phyloP scores from a whole-genome alignment of 805 yeast genomes.

The Ogataea degrootiae region DNA sequence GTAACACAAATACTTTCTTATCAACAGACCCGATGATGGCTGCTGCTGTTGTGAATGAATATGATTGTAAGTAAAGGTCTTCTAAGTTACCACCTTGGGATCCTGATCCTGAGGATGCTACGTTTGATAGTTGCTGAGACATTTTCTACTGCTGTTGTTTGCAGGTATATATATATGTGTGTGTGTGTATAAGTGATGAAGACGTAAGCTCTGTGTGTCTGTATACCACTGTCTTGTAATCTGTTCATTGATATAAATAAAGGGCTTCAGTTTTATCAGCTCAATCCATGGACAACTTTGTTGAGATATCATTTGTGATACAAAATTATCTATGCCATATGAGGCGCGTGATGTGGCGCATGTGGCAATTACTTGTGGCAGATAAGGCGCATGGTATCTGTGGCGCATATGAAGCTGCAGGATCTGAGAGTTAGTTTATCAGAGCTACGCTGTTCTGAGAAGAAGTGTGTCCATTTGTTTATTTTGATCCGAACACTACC shows the following conservation, averaged over 20 bases:
- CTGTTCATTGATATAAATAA: background rate
- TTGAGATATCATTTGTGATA: too few relatives aligned
- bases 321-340: too few relatives aligned
- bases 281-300: too few relatives aligned
- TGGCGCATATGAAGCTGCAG: too few relatives aligned
- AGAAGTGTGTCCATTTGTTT: too few relatives aligned
- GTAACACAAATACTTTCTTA: slow-evolving; percentile 69
- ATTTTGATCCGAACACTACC: too few relatives aligned
- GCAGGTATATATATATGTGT: background rate
- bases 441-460: too few relatives aligned
- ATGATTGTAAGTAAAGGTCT: slow-evolving; percentile 70
- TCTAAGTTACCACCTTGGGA: slow-evolving; percentile 21
- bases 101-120: slow-evolving; percentile 3
- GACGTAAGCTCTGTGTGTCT: background rate
- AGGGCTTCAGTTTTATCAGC: too few relatives aligned
- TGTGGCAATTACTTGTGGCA: too few relatives aligned
- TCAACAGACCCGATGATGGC: slow-evolving; percentile 87
- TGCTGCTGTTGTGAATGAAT: slow-evolving; percentile 83
- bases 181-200: background rate
- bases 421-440: too few relatives aligned
- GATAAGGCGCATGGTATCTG: too few relatives aligned
- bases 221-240: background rate
- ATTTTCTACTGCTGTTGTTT: background rate
- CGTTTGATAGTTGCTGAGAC: background rate
- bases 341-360: too few relatives aligned